These are phyloP conservation scores for Fusarium musae DNA, from an alignment of 2,329 filamentous ascomycete genomes.

Conservation along the genomic window DNA sequence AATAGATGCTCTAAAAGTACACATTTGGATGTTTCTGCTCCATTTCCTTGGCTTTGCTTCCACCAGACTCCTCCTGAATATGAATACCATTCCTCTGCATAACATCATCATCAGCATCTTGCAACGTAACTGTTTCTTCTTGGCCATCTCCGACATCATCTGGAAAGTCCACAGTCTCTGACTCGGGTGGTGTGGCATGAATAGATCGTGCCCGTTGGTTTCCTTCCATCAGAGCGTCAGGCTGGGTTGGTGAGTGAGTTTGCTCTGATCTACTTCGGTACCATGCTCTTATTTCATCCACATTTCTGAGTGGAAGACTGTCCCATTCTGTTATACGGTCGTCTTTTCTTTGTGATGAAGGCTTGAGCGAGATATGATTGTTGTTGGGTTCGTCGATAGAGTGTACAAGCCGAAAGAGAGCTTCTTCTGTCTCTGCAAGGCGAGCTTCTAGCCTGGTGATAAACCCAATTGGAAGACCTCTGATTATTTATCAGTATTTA, in stretches of 20 bases:
- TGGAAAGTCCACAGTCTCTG: neutral
- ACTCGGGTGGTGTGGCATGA: no score
- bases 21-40: constrained; percentile 29
- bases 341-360: constrained; percentile 39
- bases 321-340: constrained; percentile 47
- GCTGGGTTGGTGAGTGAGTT: rapidly evolving
- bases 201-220: neutral
- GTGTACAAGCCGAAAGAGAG: constrained; percentile 42
- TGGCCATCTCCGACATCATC: neutral
- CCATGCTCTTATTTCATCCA: constrained; percentile 39
- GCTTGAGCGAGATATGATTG: neutral
- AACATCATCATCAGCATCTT: neutral
- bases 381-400: constrained; percentile 3
- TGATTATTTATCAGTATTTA: constrained; percentile 11
- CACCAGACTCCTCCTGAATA: neutral
- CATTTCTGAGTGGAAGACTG: constrained; percentile 31
- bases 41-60: constrained; percentile 34
- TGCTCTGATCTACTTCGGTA: constrained; percentile 12
- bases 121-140: neutral
- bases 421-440: constrained; percentile 48
- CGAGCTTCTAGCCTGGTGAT: constrained; percentile 53
- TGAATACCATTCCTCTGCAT: neutral
- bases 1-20: constrained; percentile 30
- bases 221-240: neutral
- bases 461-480: constrained; percentile 53